Evolutionary conservation across 192 early-diverging fungal species (phyloP).

Genomic region (Gigaspora rosea): DNA sequence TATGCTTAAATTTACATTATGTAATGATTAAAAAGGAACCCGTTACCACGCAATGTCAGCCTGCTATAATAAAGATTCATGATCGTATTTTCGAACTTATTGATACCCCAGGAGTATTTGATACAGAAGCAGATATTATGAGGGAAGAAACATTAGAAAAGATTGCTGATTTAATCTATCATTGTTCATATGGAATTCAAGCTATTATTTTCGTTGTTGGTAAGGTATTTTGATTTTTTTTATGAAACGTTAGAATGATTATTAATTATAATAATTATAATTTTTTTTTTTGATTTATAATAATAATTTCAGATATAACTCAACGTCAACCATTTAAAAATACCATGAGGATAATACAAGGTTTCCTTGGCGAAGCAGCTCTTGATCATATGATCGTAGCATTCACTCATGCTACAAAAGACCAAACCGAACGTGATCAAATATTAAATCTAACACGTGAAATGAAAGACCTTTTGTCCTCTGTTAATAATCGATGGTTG

Average conservation of each 20-base stretch:
- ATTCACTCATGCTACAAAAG: background rate
- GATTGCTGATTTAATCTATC: background rate
- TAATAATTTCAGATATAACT: background rate
- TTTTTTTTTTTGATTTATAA: background rate
- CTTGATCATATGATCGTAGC: background rate
- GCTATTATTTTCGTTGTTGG: conserved; percentile 2
- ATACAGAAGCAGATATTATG: background rate
- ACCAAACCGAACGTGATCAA: background rate
- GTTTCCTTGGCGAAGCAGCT: background rate
- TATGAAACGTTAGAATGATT: background rate
- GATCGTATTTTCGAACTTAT: background rate
- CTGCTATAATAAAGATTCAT: background rate
- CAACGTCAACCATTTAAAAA: background rate
- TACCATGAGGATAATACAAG: background rate
- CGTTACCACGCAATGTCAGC: background rate
- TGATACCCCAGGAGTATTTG: conserved; percentile 14
- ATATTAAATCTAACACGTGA: background rate
- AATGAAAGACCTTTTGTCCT: background rate
- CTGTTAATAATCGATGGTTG: background rate
- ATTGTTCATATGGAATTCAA: conserved; percentile 15
- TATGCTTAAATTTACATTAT: background rate
- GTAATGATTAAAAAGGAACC: background rate
- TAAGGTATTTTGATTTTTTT: background rate
- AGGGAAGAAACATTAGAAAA: background rate
- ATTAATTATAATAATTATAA: background rate